phyloP scores from a whole-genome alignment of 768 basidiomycete species.

The Boletus rubroflammeus region DNA sequence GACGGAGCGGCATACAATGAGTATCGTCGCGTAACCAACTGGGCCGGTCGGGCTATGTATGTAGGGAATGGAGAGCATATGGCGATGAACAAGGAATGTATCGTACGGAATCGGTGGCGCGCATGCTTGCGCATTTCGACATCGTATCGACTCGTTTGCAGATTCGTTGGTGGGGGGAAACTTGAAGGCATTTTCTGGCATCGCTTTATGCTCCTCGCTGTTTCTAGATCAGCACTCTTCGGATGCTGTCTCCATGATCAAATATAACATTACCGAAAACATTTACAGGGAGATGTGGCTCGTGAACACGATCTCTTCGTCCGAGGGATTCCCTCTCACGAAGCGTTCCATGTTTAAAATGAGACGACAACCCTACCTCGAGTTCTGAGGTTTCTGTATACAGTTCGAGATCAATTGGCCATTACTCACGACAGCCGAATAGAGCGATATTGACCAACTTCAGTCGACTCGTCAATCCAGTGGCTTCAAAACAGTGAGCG shows the following conservation, averaged over 20 bases:
- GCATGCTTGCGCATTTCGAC: too few species aligned
- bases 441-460: constrained; percentile 16
- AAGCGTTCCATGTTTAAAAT: constrained; percentile 25
- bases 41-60: too few species aligned
- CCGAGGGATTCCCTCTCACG: neutral
- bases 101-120: too few species aligned
- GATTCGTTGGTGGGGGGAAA: too few species aligned
- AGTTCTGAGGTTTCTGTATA: neutral
- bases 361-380: constrained; percentile 20
- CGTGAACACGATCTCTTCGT: constrained; percentile 10
- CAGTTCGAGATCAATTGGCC: neutral
- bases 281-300: constrained; percentile 5
- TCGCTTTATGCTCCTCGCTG: too few species aligned
- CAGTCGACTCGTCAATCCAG: neutral
- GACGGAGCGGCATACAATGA: too few species aligned
- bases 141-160: too few species aligned
- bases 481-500: neutral
- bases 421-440: constrained; percentile 17
- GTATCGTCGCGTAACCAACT: too few species aligned
- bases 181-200: too few species aligned
- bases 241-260: neutral
- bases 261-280: too few species aligned
- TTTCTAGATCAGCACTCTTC: neutral
- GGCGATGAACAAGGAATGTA: too few species aligned
- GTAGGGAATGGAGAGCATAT: too few species aligned